Evolutionary conservation across 1,284 basidiomycete species (phyloP).

Genomic region (Sporisorium sorghi): DNA sequence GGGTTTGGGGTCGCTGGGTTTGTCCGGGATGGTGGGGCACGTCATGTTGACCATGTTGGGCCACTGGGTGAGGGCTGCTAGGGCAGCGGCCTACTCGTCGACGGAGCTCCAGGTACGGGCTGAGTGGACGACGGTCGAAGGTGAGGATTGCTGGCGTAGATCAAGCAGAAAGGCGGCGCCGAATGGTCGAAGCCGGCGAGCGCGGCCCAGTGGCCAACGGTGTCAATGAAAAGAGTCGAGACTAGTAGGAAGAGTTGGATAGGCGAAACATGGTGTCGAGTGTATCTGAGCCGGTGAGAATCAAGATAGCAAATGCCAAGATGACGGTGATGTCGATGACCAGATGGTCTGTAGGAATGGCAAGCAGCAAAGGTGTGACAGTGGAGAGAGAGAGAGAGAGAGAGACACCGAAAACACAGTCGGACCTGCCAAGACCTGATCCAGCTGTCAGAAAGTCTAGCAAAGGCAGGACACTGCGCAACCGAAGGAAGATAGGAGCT

Average conservation of each 20-base stretch:
- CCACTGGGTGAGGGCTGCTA: background rate
- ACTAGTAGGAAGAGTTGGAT: background rate
- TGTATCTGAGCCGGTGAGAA: background rate
- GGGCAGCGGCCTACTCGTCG: background rate
- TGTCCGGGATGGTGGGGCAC: slow-evolving; percentile 49
- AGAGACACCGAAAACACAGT: no score
- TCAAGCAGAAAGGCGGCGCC: background rate
- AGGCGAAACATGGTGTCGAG: background rate
- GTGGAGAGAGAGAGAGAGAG: no score
- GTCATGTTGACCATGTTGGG: slow-evolving; percentile 51
- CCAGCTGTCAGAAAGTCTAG: background rate
- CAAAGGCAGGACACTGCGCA: background rate
- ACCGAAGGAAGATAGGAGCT: slow-evolving; percentile 34
- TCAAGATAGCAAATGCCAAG: background rate
- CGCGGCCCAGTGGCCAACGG: background rate
- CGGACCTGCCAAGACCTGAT: background rate
- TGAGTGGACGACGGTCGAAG: background rate
- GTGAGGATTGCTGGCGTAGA: no score
- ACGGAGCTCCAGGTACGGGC: no score
- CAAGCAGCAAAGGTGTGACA: background rate
- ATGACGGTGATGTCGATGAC: no score
- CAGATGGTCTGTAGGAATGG: background rate
- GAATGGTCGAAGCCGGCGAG: background rate
- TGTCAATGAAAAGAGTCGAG: background rate
- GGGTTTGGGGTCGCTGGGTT: slow-evolving; percentile 67